Evolutionary conservation across 2,329 filamentous ascomycete species (phyloP), one percentile per base, ranked within the genome.

Genomic region (Colletotrichum viniferum): DNA sequence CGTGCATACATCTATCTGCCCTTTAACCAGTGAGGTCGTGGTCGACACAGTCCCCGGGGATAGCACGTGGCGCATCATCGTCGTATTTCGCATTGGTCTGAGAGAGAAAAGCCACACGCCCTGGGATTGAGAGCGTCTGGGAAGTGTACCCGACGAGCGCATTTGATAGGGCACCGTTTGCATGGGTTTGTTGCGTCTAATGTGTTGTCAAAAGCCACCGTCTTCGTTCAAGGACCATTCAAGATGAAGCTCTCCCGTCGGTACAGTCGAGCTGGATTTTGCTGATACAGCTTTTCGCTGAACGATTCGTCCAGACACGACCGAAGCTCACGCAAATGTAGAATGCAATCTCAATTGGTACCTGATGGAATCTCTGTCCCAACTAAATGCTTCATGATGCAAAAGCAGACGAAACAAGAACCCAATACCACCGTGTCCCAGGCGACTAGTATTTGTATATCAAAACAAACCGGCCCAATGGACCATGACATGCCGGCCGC

Each of bases 381-480:
- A 21, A 65, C 66, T 64, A 73, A 71, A 73, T 71, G 43, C 43
- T 43, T 65, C 71, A 34, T 71, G 70, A 36, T 65, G 60, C 48
- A 48, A 61, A 67, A 26, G 14, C 30, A 69, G 36, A 67, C 38
- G 21, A 32, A 64, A 34, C 14, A 62, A 56, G 26, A 55, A 14
- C 12, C 26, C 68, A n/a, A 38, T 43, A 26, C 55, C 38, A 34
- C 30, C 62, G 24, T 56, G 52, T 64, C 62, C 69, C 43, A 34
- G 26, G 52, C 32, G 9, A 61, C 43, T 52, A 30, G 32, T 74
- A 65, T 43, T 32, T 56, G 56, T 71, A 64, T 63, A 69, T 73
- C 12, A 63, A 21, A 73, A n/a, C 13, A 60, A 21, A 58, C 28
- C 34, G 48, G 10, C 48, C 62, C 18, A 24, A 34, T 32, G 32